Base-by-base conservation (phyloP, 2,329 filamentous ascomycete genomes). In the Phaeosphaeriaceae sp. region DNA sequence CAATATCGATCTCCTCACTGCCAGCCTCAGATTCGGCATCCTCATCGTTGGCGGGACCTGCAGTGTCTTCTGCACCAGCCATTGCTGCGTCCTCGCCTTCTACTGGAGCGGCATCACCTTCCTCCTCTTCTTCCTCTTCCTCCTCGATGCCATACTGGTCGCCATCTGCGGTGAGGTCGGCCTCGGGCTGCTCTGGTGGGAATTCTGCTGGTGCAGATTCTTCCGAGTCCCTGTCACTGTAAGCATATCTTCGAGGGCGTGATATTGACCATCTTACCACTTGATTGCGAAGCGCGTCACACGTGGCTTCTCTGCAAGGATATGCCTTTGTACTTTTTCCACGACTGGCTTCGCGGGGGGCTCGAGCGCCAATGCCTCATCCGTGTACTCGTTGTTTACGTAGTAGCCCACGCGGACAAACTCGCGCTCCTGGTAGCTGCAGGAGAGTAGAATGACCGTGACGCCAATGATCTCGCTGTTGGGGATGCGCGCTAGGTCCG, bases 331-430 rank as follows among this genome's bases (percentile, higher is more conserved):
- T 63, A 99, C 92, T 73, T 93, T 92, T 77, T 99, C 96, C 65
- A 98, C 89, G 68, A 96, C 85, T 41, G 93, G 93, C 83, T 97
- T 97, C 57, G 92, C 85, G 7, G 95, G 95, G 10, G 95, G 95
- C 70, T 98, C 93, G 48, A 90, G 88, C 70, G 88, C 90, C 63
- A 99, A 86, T 77, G 96, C 92, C 72, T 96, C 92, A 24, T 91
- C 91, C 69, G 96, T 92, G 79, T 99, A 99, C 79, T 99, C 96
- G 73, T 99, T 99, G 85, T 98, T 99, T 73, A 99, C 95, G 70
- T 99, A 99, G 86, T 99, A 99, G 62, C 95, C 95, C 44, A 99
- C 94, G 66, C 95, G 93, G 41, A 99, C 93, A 72, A 99, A 99
- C 79, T 99, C 95, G 74, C 95, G 89, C 53, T 91, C 91, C 73